These are phyloP conservation scores for Septoria petroselini DNA, from an alignment of 2,329 filamentous ascomycete genomes.

Conservation along the genomic window DNA sequence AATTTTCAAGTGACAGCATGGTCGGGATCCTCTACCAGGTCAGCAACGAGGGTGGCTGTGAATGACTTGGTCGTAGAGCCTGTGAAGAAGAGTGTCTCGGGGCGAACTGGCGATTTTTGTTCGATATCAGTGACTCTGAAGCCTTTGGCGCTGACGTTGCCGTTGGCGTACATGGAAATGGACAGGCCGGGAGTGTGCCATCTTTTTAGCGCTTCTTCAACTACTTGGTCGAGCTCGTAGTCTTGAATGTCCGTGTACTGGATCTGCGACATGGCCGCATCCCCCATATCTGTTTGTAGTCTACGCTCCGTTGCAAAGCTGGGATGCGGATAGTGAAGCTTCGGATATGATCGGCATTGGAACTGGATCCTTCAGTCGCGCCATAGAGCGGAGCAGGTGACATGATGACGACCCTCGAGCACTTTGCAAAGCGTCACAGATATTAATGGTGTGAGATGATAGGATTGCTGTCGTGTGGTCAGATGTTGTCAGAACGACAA, in stretches of 20 bases:
- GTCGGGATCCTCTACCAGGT: constrained; percentile 30
- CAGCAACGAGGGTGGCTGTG: constrained; percentile 29
- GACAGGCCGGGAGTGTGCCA: constrained; percentile 27
- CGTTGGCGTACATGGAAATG: constrained; percentile 20
- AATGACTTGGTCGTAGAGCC: constrained; percentile 37
- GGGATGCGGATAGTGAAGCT: no score
- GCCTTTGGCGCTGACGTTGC: constrained; percentile 23
- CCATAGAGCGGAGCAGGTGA: no score
- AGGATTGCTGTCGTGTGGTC: no score
- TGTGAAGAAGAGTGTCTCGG: constrained; percentile 32
- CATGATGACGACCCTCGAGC: no score
- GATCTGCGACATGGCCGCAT: background rate
- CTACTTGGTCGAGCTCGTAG: constrained; percentile 18
- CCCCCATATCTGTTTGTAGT: background rate
- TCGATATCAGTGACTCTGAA: constrained; percentile 13
- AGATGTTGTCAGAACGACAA: no score
- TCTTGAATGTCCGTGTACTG: constrained; percentile 13
- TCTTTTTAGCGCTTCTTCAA: constrained; percentile 18
- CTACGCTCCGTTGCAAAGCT: background rate
- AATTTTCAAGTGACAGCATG: constrained; percentile 39
- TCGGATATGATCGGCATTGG: no score
- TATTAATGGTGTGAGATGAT: no score
- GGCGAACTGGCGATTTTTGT: constrained; percentile 22
- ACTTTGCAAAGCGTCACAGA: no score
- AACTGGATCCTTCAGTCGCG: no score